Evolutionary conservation across 345 rosid genomes (phyloP).

Genomic region (Jatropha curcas): DNA sequence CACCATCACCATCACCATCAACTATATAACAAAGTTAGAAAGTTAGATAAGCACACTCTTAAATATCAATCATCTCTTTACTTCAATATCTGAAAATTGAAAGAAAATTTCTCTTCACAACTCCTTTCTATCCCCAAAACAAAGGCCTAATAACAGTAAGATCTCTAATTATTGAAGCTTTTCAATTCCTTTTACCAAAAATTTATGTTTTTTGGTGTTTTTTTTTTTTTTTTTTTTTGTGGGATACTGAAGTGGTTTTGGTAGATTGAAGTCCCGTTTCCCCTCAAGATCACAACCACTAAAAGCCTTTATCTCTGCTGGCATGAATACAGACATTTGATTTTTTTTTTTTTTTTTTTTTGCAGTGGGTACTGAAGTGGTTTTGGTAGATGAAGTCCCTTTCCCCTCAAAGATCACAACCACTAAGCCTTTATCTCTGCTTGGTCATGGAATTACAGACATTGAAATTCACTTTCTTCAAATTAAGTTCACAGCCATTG

Average conservation of each 20-base stretch:
- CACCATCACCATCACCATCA: constrained; percentile 24
- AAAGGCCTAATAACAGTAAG: not conserved
- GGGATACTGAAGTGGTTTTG: too few species aligned
- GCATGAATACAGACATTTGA: not conserved
- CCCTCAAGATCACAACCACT: too few species aligned
- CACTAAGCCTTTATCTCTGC: constrained; percentile 60
- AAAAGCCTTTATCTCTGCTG: too few species aligned
- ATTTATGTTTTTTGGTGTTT: too few species aligned
- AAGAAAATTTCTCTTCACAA: not conserved
- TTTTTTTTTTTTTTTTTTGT: too few species aligned
- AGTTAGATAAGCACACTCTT: not conserved
- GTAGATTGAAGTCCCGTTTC: too few species aligned
- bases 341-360: constrained; percentile 4
- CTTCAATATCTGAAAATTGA: not conserved
- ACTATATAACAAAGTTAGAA: not conserved
- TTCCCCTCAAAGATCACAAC: constrained; percentile 60
- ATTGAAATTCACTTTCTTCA: constrained; percentile 92
- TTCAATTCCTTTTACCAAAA: too few species aligned
- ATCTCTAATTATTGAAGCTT: too few species aligned
- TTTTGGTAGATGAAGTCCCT: constrained; percentile 70
- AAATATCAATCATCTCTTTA: not conserved
- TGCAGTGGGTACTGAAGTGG: constrained; percentile 71
- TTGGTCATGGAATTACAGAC: constrained; percentile 86
- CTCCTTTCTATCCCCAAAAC: not conserved
- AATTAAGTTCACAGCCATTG: constrained; percentile 91